Evolutionary conservation across 176 grass and related monocot species (phyloP).

Genomic region (Calamus simplicifolius): DNA sequence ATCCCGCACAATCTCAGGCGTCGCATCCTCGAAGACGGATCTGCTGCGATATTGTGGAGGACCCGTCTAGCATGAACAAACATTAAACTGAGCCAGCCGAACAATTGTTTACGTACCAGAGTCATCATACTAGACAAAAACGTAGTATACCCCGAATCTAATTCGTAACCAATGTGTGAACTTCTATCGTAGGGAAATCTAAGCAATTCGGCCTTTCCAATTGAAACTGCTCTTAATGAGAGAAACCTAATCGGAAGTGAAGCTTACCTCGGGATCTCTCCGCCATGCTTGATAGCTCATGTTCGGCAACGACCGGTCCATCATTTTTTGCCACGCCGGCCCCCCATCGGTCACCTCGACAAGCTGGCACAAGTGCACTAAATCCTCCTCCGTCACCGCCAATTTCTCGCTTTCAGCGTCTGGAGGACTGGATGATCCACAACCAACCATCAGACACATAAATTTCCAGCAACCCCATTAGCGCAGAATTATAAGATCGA

Average conservation of each 20-base stretch:
- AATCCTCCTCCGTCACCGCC: slow-evolving; percentile 41
- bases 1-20: slow-evolving; percentile 61
- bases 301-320: slow-evolving; percentile 49
- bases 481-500: neutral
- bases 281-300: slow-evolving; percentile 71
- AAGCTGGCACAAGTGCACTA: slow-evolving; percentile 51
- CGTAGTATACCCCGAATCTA: no score
- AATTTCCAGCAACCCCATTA: neutral
- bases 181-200: neutral
- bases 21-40: slow-evolving; percentile 70
- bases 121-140: no score
- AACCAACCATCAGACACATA: neutral
- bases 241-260: no score
- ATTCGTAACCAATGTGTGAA: no score
- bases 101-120: neutral
- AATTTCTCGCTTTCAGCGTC: slow-evolving; percentile 12
- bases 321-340: slow-evolving; percentile 69
- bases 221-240: no score
- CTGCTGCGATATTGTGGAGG: slow-evolving; percentile 78
- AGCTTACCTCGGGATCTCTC: slow-evolving; percentile 51
- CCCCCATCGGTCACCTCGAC: slow-evolving; percentile 81
- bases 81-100: slow-evolving; percentile 8
- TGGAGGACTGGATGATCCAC: slow-evolving; percentile 20
- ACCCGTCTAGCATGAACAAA: slow-evolving; percentile 36
- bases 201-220: neutral